phyloP scores from a whole-genome alignment of 495 filamentous ascomycete genomes.

The Lindgomyces ingoldianus region DNA sequence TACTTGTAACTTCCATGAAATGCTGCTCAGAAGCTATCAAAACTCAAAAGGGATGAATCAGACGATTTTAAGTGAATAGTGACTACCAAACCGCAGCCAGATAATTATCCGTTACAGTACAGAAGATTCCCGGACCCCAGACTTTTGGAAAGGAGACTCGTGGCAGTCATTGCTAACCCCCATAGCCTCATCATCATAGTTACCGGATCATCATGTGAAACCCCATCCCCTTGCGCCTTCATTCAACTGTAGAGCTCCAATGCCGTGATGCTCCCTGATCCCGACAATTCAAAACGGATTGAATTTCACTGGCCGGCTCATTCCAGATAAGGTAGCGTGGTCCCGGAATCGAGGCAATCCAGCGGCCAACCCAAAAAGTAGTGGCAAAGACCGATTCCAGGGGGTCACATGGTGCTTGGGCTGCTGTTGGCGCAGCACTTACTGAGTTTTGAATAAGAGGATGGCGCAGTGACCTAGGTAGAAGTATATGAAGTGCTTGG shows the following conservation, averaged over 20 bases:
- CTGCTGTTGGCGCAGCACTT: slow-evolving; percentile 24
- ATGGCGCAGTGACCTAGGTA: slow-evolving; percentile 98
- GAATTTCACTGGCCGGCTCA: no score
- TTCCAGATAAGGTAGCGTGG: neutral
- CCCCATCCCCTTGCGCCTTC: slow-evolving; percentile 1
- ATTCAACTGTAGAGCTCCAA: neutral
- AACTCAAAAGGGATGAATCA: no score
- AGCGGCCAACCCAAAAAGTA: neutral
- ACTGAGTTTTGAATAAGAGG: slow-evolving; percentile 99
- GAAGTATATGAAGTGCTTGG: slow-evolving; percentile 99
- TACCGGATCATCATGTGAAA: neutral
- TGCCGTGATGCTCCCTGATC: no score
- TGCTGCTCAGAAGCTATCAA: no score
- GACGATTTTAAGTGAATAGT: no score
- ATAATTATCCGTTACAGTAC: slow-evolving; percentile 4
- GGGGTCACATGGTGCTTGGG: neutral
- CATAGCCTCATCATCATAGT: slow-evolving; percentile 1
- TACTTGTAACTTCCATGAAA: no score
- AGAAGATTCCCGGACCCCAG: neutral
- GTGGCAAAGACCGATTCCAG: neutral
- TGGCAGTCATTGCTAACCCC: slow-evolving; percentile 14
- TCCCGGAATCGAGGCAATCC: neutral
- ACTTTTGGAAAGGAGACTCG: slow-evolving; percentile 29
- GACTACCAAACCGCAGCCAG: neutral
- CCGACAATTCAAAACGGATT: no score